phyloP scores from a whole-genome alignment of 768 basidiomycete genomes.

The Asterophora parasitica region DNA sequence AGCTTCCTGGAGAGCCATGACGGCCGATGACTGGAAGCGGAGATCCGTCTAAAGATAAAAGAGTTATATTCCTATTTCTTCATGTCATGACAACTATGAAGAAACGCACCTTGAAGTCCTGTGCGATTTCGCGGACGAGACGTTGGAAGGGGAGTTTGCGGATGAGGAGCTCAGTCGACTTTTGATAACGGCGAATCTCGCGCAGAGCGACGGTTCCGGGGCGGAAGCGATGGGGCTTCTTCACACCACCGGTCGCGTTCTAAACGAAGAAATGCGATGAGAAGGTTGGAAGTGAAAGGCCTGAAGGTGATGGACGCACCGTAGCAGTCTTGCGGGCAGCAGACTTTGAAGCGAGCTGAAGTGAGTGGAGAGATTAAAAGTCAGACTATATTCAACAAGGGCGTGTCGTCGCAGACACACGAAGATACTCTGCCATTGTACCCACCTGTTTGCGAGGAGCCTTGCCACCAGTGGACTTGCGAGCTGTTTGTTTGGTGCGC shows the following conservation, averaged over 20 bases:
- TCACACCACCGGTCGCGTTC: constrained; percentile 16
- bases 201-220: constrained; percentile 82
- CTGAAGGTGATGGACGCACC: not conserved
- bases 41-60: constrained; percentile 17
- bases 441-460: constrained; percentile 17
- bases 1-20: constrained; percentile 20
- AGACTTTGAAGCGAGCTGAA: constrained; percentile 17
- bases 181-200: constrained; percentile 79
- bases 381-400: not conserved
- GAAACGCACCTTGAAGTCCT: constrained; percentile 58
- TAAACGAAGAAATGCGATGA: not conserved
- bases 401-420: not conserved
- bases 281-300: not conserved
- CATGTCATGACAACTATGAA: not conserved
- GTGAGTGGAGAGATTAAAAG: not conserved
- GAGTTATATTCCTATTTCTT: not conserved
- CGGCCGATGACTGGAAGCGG: constrained; percentile 20
- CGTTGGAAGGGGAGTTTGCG: constrained; percentile 85
- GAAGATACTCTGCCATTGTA: not conserved
- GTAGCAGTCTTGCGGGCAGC: constrained; percentile 15
- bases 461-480: constrained; percentile 18
- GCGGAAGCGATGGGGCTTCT: constrained; percentile 56
- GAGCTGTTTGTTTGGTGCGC: constrained; percentile 17
- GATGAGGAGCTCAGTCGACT: constrained; percentile 80
- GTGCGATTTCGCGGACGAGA: constrained; percentile 69